Evolutionary conservation across 176 grass and related monocot species (phyloP).

Genomic region (Poa pratensis): DNA sequence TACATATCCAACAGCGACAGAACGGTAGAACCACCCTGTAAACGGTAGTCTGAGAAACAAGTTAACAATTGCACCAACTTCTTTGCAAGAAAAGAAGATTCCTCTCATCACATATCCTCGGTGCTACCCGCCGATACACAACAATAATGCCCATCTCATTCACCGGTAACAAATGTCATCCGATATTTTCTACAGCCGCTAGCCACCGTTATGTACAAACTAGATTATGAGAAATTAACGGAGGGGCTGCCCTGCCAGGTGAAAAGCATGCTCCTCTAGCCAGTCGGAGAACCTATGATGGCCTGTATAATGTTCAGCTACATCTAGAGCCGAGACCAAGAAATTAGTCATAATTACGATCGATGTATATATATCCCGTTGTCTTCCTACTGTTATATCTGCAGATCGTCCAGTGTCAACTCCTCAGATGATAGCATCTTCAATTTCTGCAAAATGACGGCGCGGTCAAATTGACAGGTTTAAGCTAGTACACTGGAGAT

Average conservation of each 20-base stretch:
- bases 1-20: not conserved
- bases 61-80: not conserved
- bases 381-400: conserved; percentile 53
- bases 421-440: conserved; percentile 74
- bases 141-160: not conserved
- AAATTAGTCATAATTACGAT: conserved; percentile 28
- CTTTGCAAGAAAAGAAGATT: not conserved
- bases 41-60: not conserved
- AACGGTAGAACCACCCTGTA: not conserved
- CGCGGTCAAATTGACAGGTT: not conserved
- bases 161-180: not conserved
- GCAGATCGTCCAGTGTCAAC: conserved; percentile 73
- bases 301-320: not conserved
- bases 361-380: not conserved
- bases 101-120: not conserved
- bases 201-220: conserved; percentile 35
- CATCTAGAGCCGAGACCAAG: not conserved
- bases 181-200: conserved; percentile 10
- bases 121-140: not conserved
- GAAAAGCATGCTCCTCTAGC: conserved; percentile 6
- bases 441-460: conserved; percentile 68
- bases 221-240: not conserved
- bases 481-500: not conserved
- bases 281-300: not conserved
- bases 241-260: not conserved